Conservation (phyloP, 225 moss, liverwort and hornwort species). For the Sphagnum tenellum region DNA sequence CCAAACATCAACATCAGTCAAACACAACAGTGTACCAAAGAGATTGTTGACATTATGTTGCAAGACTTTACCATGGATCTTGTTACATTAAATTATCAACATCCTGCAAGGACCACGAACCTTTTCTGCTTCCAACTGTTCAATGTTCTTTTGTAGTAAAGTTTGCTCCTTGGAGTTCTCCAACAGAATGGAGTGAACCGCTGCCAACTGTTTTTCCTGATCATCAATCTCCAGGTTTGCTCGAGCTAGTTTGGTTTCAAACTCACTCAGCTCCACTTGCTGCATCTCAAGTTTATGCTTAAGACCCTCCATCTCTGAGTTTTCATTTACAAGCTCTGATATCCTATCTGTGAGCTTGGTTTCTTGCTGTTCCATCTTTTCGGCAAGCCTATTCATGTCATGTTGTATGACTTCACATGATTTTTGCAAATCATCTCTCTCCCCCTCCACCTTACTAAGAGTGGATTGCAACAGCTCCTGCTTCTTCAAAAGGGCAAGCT, state of each 20-base stretch:
- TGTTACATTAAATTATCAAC: neutral
- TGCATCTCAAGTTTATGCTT: conserved; percentile 21
- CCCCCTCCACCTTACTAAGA: conserved; percentile 18
- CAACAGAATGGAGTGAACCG: conserved; percentile 34
- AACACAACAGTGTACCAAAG: no score
- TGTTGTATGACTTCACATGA: no score
- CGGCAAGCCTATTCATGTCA: no score
- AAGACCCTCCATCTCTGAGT: neutral
- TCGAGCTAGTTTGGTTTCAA: conserved; percentile 24
- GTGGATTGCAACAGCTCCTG: conserved; percentile 14
- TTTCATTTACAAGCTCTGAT: conserved; percentile 7
- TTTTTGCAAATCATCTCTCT: conserved; percentile 19
- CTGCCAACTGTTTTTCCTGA: conserved; percentile 33
- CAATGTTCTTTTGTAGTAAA: conserved; percentile 22
- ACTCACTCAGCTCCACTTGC: conserved; percentile 20
- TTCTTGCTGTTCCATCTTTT: neutral
- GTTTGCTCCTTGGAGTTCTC: conserved; percentile 31
- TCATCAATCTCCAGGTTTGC: conserved; percentile 28
- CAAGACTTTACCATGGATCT: no score
- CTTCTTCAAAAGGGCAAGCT: conserved; percentile 18
- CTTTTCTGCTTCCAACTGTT: conserved; percentile 45
- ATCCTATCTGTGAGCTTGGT: conserved; percentile 17
- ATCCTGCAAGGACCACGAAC: neutral
- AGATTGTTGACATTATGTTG: no score
- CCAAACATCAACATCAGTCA: no score